Base-by-base conservation (phyloP, 331 rosid species). In the Pyrus hybrid region DNA sequence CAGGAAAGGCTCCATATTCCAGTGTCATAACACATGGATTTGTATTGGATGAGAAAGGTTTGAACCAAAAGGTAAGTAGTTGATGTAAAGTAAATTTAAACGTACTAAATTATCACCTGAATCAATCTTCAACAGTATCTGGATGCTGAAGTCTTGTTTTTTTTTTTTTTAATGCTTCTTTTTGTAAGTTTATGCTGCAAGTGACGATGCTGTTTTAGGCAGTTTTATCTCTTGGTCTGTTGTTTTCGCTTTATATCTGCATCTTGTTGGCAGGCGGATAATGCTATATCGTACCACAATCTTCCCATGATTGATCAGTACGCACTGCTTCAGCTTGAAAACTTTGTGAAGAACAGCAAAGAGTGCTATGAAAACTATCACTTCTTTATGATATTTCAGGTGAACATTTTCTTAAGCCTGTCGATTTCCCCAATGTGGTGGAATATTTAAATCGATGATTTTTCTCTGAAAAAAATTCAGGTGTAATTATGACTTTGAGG, bases 351-450 rank as follows among this genome's bases (percentile, higher is more conserved):
- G 73, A 89, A 41, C 81, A 89, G 93, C 77, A 85, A 77, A 83
- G 97, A 88, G 79, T 88, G 91, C 85, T 95, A 92, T 72, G 99
- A 95, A 78, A 88, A 43, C 90, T 33, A 7, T 77, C 99, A 92
- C 67, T 95, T 95, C 87, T 95, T 87, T 72, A 95, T 89, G 89
- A 95, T 95, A 81, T 92, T 92, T 90, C 97, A 95, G 97, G 99
- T 92, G 76, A 67, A 70, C 12, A 57, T 47, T 61, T 68, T 74
- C 56, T 45, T 22, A 67, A 60, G 80, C 61, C 49, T 73, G 61
- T 18, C 58, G 61, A 21, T 63, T 67, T 35, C 43, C 43, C 43
- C 43, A 35, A 35, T 35, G 43, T 35, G 12, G 43, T 35, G 43
- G 43, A 35, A 35, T 35, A 35, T 35, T 35, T 35, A 35, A 35